Conservation (phyloP, 108 stramenopile species). For the Mediolabrus comicus region DNA sequence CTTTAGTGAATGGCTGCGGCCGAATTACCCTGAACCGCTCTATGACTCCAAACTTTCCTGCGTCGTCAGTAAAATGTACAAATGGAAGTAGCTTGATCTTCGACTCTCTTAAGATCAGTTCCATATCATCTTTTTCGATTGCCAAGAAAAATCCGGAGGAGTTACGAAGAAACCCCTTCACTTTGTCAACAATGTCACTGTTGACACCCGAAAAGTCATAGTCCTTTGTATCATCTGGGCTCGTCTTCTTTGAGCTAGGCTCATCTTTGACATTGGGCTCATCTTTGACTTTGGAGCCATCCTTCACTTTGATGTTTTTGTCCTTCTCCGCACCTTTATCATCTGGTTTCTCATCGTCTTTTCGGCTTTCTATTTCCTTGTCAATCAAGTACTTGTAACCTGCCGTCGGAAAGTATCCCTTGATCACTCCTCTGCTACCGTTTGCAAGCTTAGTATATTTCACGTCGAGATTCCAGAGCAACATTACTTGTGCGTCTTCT, state of each 20-base stretch:
- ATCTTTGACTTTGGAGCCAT: background rate
- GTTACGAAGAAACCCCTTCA: too few relatives aligned
- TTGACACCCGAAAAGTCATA: too few relatives aligned
- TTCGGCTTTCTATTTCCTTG: conserved; percentile 4
- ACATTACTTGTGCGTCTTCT: conserved; percentile 56
- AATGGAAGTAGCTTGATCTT: conserved; percentile 17
- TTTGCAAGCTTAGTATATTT: conserved; percentile 54
- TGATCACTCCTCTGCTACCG: conserved; percentile 66
- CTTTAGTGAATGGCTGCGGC: conserved; percentile 32
- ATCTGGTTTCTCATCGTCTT: background rate
- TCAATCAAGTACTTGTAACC: conserved; percentile 16
- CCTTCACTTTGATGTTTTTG: background rate
- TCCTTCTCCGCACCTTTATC: background rate
- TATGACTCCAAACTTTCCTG: too few relatives aligned
- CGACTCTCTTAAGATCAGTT: conserved; percentile 1
- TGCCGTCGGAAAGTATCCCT: conserved; percentile 26
- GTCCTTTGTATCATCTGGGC: too few relatives aligned
- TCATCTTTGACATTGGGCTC: background rate
- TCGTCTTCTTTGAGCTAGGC: background rate
- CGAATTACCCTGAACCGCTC: conserved; percentile 31
- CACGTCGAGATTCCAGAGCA: conserved; percentile 59
- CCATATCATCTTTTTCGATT: conserved; percentile 10
- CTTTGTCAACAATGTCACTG: too few relatives aligned
- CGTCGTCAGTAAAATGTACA: conserved; percentile 23
- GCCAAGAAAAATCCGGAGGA: too few relatives aligned